Evolutionary conservation across 2,329 filamentous ascomycete species (phyloP), one percentile per base, ranked within the genome.

Genomic region (Monosporascus sp.): DNA sequence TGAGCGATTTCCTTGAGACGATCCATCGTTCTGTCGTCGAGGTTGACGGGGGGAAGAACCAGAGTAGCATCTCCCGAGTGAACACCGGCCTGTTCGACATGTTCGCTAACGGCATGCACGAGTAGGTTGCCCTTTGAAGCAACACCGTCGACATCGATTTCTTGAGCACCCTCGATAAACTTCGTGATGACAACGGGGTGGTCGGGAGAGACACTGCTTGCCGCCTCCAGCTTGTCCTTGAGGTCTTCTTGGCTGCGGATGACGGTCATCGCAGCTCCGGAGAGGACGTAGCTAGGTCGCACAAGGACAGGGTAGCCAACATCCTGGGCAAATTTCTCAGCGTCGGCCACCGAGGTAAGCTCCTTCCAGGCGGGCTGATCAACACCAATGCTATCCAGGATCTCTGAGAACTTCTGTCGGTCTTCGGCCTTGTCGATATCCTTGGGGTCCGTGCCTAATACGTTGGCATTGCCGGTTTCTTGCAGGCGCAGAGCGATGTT

Each of bases 311-410:
- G 94, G 74, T 97, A 99, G 60, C 87, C 85, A 57, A 97, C 94
- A 62, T 84, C 76, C 14, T 90, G 77, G 49, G 91, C 92, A 64
- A 97, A 99, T 57, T 81, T 76, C 75, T 92, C 87, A n/a, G 92
- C 94, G 20, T 89, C 94, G 57, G 86, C 76, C 56, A 93, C 89
- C 17, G 90, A 97, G 31, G 89, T 96, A 39, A 97, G 84, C 71
- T 99, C 94, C 74, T 96, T 96, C 94, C 94, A 99, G 9, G 90
- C 91, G 37, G 94, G 94, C 74, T 99, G 94, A 69, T 97, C 93
- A 52, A 99, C 85, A 54, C 92, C 93, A 63, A 97, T 97, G 71
- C 89, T 95, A 72, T 99, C 94, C 46, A 99, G 81, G 59, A 97
- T 97, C 65, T 92, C 88, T 22, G 93, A 97, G 79, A 99, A 99